Conservation (phyloP, 139 green algal genomes). For the Pseudopediastrum boryanum region DNA sequence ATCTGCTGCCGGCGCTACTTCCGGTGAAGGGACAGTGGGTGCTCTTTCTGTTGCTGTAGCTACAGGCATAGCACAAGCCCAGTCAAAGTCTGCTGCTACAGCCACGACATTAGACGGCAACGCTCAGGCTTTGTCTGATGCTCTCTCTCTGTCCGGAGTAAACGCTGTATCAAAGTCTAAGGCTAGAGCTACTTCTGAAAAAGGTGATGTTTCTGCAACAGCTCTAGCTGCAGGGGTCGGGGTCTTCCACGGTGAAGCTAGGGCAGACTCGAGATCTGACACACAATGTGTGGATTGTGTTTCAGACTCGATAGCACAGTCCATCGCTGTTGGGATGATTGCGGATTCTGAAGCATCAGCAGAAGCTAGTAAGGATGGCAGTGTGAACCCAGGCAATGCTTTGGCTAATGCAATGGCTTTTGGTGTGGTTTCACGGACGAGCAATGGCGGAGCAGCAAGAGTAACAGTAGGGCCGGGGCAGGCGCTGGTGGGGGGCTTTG, state of each 20-base stretch:
- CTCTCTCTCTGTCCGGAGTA: background rate
- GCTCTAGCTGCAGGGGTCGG: background rate
- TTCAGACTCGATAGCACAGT: slow-evolving; percentile 12
- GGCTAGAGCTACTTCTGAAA: background rate
- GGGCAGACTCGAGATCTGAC: background rate
- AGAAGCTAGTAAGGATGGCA: background rate
- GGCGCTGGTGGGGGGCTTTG: slow-evolving; percentile 25
- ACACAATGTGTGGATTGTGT: slow-evolving; percentile 13
- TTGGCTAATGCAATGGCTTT: slow-evolving; percentile 34
- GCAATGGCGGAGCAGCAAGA: slow-evolving; percentile 17
- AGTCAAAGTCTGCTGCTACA: background rate
- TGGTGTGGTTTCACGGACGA: slow-evolving; percentile 19
- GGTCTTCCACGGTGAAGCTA: slow-evolving; percentile 9
- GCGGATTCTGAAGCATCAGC: slow-evolving; percentile 17
- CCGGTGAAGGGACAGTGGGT: too few relatives aligned
- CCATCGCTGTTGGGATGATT: slow-evolving; percentile 2
- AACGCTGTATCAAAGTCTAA: too few relatives aligned
- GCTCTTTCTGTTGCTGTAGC: too few relatives aligned
- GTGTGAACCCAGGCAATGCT: slow-evolving; percentile 19
- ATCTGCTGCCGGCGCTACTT: too few relatives aligned
- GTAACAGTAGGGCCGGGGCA: slow-evolving; percentile 26
- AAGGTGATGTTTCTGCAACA: background rate
- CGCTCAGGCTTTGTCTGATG: background rate
- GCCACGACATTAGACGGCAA: background rate
- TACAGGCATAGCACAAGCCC: background rate